Percentiles rank a stretch among this genome's conserved stretches.
Evolutionary conservation across 1,284 basidiomycete genomes (phyloP).

Genomic region (Boletus smithii): DNA sequence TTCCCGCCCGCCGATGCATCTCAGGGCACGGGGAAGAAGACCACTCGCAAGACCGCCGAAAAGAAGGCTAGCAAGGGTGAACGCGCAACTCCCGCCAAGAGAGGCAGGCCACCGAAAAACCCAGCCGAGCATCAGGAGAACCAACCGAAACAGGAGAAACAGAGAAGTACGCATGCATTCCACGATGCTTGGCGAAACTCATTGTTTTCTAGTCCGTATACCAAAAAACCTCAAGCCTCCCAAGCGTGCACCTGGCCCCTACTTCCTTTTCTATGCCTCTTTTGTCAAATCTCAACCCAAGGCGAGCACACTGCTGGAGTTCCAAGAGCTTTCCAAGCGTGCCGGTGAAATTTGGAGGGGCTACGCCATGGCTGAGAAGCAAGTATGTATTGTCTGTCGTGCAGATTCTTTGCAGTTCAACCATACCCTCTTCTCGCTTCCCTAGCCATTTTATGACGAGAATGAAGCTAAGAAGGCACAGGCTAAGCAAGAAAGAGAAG

Average conservation of each 20-base stretch:
- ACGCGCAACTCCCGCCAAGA: background rate
- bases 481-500: conserved; percentile 16
- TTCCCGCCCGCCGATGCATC: too few relatives aligned
- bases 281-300: conserved; percentile 12
- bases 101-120: conserved; percentile 15
- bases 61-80: background rate
- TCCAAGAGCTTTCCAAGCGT: conserved; percentile 13
- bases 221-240: conserved; percentile 25
- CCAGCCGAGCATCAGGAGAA: background rate
- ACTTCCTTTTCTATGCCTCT: conserved; percentile 23
- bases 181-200: background rate
- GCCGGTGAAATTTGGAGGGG: conserved; percentile 24
- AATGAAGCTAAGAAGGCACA: conserved; percentile 18
- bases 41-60: too few relatives aligned
- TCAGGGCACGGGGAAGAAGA: too few relatives aligned
- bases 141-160: conserved; percentile 6
- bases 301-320: background rate
- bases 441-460: conserved; percentile 30
- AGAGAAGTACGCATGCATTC: conserved; percentile 6
- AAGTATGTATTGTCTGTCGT: conserved; percentile 13
- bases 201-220: conserved; percentile 13
- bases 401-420: background rate
- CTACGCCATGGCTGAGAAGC: conserved; percentile 28
- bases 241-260: conserved; percentile 26
- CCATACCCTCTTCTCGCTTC: background rate